Conservation (phyloP, 2,329 filamentous ascomycete genomes). For the Diaporthe sp. region DNA sequence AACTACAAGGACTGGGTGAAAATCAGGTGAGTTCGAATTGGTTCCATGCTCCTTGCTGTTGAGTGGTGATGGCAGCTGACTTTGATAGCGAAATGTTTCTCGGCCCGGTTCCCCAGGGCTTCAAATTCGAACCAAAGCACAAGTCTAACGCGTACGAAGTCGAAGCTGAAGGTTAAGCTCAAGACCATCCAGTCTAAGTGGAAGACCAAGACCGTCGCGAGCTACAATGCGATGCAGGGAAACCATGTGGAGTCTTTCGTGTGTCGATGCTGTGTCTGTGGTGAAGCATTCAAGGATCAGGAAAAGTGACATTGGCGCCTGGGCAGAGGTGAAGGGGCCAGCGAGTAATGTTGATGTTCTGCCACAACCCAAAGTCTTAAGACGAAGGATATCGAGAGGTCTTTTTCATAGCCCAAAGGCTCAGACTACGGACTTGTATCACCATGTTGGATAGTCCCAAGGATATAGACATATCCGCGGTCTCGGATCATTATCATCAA, state of each 20-base stretch:
- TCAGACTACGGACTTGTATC: too few relatives aligned
- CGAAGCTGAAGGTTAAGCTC: conserved; percentile 77
- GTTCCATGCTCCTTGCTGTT: conserved; percentile 29
- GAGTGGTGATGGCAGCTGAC: conserved; percentile 40
- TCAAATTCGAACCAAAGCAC: conserved; percentile 97
- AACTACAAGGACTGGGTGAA: conserved; percentile 99
- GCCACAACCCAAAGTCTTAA: not conserved
- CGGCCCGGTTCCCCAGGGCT: conserved; percentile 88
- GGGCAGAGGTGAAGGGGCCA: not conserved
- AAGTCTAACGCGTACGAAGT: conserved; percentile 93
- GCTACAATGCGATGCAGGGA: not conserved
- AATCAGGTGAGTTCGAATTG: conserved; percentile 79
- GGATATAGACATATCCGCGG: not conserved
- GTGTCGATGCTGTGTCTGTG: not conserved
- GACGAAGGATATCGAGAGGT: not conserved
- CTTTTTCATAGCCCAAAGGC: not conserved
- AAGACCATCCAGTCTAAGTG: not conserved
- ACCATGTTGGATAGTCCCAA: not conserved
- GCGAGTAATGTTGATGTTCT: not conserved
- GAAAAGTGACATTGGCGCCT: not conserved
- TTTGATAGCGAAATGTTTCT: conserved; percentile 92
- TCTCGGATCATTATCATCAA: not conserved
- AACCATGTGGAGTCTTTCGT: not conserved
- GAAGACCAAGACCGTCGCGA: not conserved
- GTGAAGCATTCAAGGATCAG: not conserved